Evolutionary conservation across 2,329 filamentous ascomycete species (phyloP).

Genomic region (Xylaria sp.): DNA sequence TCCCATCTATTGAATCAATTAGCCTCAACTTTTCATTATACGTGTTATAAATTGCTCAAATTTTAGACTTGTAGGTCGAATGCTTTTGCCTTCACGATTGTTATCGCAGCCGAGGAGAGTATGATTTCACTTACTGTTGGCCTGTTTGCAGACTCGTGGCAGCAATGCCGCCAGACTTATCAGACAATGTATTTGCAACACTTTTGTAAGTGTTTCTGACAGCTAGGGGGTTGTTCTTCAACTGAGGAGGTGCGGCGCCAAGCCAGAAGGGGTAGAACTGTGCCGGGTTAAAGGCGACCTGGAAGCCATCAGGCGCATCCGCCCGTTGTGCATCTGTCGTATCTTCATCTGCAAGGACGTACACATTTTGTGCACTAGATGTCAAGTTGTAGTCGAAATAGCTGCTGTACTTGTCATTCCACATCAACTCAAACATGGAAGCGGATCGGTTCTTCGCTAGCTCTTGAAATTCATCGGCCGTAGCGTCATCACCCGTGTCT

Average conservation of each 20-base stretch:
- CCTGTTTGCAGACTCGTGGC: slow-evolving; percentile 66
- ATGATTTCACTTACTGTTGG: slow-evolving; percentile 45
- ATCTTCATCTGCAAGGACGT: slow-evolving; percentile 56
- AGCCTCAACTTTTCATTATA: neutral
- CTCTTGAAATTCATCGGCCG: slow-evolving; percentile 55
- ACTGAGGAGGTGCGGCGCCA: slow-evolving; percentile 62
- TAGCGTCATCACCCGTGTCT: slow-evolving; percentile 55
- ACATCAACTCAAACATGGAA: slow-evolving; percentile 68
- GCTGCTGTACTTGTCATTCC: slow-evolving; percentile 65
- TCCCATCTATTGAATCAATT: slow-evolving; percentile 57
- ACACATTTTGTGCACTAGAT: slow-evolving; percentile 60
- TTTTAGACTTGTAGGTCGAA: neutral
- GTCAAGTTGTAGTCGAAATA: slow-evolving; percentile 76
- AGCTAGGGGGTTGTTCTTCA: slow-evolving; percentile 64
- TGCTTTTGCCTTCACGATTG: neutral
- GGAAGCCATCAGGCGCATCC: slow-evolving; percentile 58
- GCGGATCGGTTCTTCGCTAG: slow-evolving; percentile 60
- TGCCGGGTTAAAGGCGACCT: slow-evolving; percentile 62
- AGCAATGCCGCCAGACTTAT: slow-evolving; percentile 61
- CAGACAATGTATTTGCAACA: slow-evolving; percentile 58
- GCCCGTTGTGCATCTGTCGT: slow-evolving; percentile 48
- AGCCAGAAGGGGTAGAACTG: slow-evolving; percentile 75
- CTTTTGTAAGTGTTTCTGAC: slow-evolving; percentile 60
- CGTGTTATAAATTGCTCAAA: neutral
- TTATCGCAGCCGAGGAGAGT: neutral